Conservation (phyloP, 208 protist species). For the Endotrypanum monterogeii region DNA sequence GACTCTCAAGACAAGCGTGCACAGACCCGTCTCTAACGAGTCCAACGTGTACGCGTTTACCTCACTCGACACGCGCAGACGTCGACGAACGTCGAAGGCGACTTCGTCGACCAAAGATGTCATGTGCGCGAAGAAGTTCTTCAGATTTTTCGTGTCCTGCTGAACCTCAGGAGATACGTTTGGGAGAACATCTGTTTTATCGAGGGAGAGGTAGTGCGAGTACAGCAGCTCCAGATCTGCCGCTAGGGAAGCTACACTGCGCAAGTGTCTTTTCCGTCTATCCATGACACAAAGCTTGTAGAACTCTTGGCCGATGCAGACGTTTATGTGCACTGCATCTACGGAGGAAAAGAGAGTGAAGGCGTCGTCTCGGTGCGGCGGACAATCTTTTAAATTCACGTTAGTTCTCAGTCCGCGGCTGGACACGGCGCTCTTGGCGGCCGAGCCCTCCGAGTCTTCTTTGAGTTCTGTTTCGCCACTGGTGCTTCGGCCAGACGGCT, state of each 20-base stretch:
- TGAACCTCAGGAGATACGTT: slow-evolving; percentile 37
- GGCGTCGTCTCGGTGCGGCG: slow-evolving; percentile 25
- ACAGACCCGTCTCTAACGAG: slow-evolving; percentile 56
- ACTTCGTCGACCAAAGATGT: slow-evolving; percentile 41
- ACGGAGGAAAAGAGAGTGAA: slow-evolving; percentile 19
- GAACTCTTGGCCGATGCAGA: slow-evolving; percentile 73
- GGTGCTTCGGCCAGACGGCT: neutral
- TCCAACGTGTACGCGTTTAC: slow-evolving; percentile 67
- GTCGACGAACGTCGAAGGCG: slow-evolving; percentile 60
- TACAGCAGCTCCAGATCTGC: slow-evolving; percentile 28
- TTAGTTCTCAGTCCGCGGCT: neutral
- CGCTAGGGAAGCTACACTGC: slow-evolving; percentile 18
- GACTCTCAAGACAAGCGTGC: slow-evolving; percentile 54
- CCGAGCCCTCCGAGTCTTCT: too few relatives aligned
- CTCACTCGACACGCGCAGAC: slow-evolving; percentile 53
- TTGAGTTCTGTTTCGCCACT: neutral
- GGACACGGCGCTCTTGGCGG: neutral
- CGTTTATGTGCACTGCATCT: slow-evolving; percentile 58
- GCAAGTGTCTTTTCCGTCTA: slow-evolving; percentile 19
- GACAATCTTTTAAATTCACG: neutral
- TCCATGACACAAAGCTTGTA: slow-evolving; percentile 74
- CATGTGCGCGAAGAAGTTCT: slow-evolving; percentile 49
- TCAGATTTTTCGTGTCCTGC: slow-evolving; percentile 46
- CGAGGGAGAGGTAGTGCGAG: slow-evolving; percentile 17
- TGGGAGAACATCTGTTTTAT: slow-evolving; percentile 1